Evolutionary conservation across 192 early-diverging fungal species (phyloP).

Genomic region (Powellomyces hirtus): DNA sequence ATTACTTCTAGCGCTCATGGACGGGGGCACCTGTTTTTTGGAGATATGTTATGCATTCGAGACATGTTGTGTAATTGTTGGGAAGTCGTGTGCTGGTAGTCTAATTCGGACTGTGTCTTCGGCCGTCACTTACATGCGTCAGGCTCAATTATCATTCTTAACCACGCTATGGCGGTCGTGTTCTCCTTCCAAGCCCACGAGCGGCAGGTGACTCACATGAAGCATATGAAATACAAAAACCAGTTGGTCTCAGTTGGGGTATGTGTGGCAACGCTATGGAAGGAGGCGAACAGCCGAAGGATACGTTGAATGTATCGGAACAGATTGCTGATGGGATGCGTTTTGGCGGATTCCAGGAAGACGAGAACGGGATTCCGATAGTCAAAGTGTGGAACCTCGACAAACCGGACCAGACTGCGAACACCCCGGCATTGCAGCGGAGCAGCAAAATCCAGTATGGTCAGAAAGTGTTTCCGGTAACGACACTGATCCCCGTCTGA

Average conservation of each 20-base stretch:
- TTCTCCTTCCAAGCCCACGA: conserved; percentile 35
- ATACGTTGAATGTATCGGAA: too few species aligned
- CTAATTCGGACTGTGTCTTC: background rate
- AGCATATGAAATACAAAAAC: conserved; percentile 74
- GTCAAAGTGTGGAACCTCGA: conserved; percentile 85
- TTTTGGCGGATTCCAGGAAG: conserved; percentile 33
- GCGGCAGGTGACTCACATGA: conserved; percentile 77
- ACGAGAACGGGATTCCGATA: conserved; percentile 50
- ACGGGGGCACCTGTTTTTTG: conserved; percentile 53
- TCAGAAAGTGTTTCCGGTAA: conserved; percentile 65
- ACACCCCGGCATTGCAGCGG: conserved; percentile 57
- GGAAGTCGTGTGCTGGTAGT: background rate
- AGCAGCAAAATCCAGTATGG: conserved; percentile 66
- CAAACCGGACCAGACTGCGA: conserved; percentile 50
- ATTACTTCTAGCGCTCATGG: conserved; percentile 46
- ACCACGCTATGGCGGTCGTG: conserved; percentile 33
- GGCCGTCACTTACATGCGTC: conserved; percentile 22
- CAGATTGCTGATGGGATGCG: too few species aligned
- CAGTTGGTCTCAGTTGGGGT: conserved; percentile 78
- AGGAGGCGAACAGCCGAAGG: too few species aligned
- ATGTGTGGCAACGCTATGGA: conserved; percentile 38
- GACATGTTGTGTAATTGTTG: background rate
- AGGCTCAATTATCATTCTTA: conserved; percentile 31
- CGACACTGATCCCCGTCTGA: too few species aligned
- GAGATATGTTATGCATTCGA: conserved; percentile 23